phyloP scores from a whole-genome alignment of 768 basidiomycete species.

The Xerocomellus dryophilus region DNA sequence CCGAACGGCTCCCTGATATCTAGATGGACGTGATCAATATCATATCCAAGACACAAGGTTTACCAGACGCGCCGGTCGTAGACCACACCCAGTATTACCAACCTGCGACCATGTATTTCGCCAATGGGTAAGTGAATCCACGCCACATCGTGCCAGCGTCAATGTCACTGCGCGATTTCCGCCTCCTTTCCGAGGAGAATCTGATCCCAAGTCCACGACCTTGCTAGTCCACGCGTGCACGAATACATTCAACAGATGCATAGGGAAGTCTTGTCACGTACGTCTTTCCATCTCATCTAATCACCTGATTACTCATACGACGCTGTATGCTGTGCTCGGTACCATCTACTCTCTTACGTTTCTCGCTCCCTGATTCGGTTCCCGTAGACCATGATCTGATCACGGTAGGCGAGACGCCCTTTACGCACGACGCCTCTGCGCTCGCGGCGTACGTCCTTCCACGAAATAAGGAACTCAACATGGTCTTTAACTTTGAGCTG shows the following conservation, averaged over 20 bases:
- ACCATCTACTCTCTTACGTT: background rate
- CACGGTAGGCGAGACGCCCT: conserved; percentile 64
- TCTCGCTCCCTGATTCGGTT: conserved; percentile 1
- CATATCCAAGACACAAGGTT: conserved; percentile 58
- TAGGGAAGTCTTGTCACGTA: conserved; percentile 55
- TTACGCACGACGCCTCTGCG: conserved; percentile 49
- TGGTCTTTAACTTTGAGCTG: conserved; percentile 63
- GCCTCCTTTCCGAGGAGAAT: conserved; percentile 5
- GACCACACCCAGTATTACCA: conserved; percentile 52
- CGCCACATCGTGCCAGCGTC: conserved; percentile 4
- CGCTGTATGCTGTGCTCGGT: background rate
- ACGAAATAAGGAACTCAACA: conserved; percentile 56
- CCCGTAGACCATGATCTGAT: conserved; percentile 51
- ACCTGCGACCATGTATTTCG: conserved; percentile 49
- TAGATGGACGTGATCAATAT: conserved; percentile 73
- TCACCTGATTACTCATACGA: conserved; percentile 12
- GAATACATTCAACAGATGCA: conserved; percentile 70
- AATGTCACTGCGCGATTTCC: background rate
- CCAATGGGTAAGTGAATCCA: conserved; percentile 51
- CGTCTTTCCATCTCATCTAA: conserved; percentile 26
- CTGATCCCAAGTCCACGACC: background rate
- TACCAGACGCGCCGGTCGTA: conserved; percentile 64
- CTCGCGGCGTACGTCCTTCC: conserved; percentile 58
- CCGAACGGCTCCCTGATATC: background rate
- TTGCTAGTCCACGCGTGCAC: conserved; percentile 58